These are phyloP conservation scores for Coleophoma crateriformis DNA, from an alignment of 2,329 filamentous ascomycete species.

Conservation along the genomic window DNA sequence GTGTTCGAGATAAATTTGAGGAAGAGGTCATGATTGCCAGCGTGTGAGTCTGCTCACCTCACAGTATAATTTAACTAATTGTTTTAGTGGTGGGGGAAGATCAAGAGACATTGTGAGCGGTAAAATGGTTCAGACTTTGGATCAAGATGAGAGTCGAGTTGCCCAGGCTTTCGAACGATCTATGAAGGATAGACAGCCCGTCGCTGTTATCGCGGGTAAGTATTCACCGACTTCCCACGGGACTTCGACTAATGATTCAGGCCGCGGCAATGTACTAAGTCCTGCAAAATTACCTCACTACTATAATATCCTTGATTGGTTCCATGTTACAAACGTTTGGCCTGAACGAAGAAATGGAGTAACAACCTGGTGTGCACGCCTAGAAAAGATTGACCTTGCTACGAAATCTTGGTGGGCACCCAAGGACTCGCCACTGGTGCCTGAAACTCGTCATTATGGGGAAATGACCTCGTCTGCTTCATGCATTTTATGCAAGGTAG, in stretches of 20 bases:
- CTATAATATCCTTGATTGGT: slow-evolving; percentile 64
- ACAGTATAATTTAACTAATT: neutral
- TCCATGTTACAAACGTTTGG: slow-evolving; percentile 66
- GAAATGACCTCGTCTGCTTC: slow-evolving; percentile 12
- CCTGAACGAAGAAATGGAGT: slow-evolving; percentile 42
- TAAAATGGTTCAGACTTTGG: slow-evolving; percentile 36
- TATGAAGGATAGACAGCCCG: slow-evolving; percentile 37
- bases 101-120: slow-evolving; percentile 35
- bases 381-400: slow-evolving; percentile 55
- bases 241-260: slow-evolving; percentile 30
- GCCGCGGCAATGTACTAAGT: slow-evolving; percentile 42
- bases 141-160: slow-evolving; percentile 35
- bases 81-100: slow-evolving; percentile 46
- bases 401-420: slow-evolving; percentile 55
- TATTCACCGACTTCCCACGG: neutral
- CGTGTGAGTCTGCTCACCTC: slow-evolving; percentile 38
- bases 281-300: slow-evolving; percentile 45
- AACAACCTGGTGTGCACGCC: slow-evolving; percentile 47
- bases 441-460: slow-evolving; percentile 20
- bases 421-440: slow-evolving; percentile 22
- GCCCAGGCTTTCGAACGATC: slow-evolving; percentile 39
- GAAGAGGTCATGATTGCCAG: slow-evolving; percentile 58
- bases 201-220: slow-evolving; percentile 51
- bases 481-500: slow-evolving; percentile 35
- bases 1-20: slow-evolving; percentile 51